Base-by-base conservation (phyloP, 176 grass and related monocot genomes). In the Raddia guianensis region DNA sequence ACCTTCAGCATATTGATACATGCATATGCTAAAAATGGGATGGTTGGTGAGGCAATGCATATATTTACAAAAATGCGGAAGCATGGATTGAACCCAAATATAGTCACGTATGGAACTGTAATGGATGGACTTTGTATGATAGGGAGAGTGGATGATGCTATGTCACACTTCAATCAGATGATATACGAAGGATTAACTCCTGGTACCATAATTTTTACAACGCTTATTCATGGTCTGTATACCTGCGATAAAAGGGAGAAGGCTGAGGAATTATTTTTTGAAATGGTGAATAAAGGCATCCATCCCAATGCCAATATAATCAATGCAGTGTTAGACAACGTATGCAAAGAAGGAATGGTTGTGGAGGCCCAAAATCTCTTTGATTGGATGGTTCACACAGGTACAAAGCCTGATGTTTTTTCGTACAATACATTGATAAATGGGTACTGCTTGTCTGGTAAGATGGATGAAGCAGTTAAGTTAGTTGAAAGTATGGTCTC, bases 351-450 rank as follows among this genome's bases (percentile, higher is more conserved):
- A 18, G 72, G 79, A 33, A 11, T 5, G 35, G 52, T 49, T 60
- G 42, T 5, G 34, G 35, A 86, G 42, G 76, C 72, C 5, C 33
- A 70, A 9, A 80, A 74, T 3, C 18, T 66, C 61, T 54, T 71
- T 80, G 57, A 45, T 57, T 42, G 56, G 45, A 80, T 86, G 76
- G 51, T 6, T 14, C 21, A 19, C 18, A 65, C 13, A 74, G 55
- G 76, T 13, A 72, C 57, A 27, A 62, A 46, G 20, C 76, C 68
- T 55, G 68, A 86, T 35, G 6, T 63, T 16, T 2, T 80, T 67
- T 66, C 76, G 21, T 86, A 80, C 9, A 86, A 12, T 6, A 80
- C 13, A 34, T 3, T 69, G 2, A 61, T 32, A 6, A 3, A 32
- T 61, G 58, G 9, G 58, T 61, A 61, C 37, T 40, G 37, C 37